Conservation (phyloP, 179 eudicot species). For the Beta macrorhiza region DNA sequence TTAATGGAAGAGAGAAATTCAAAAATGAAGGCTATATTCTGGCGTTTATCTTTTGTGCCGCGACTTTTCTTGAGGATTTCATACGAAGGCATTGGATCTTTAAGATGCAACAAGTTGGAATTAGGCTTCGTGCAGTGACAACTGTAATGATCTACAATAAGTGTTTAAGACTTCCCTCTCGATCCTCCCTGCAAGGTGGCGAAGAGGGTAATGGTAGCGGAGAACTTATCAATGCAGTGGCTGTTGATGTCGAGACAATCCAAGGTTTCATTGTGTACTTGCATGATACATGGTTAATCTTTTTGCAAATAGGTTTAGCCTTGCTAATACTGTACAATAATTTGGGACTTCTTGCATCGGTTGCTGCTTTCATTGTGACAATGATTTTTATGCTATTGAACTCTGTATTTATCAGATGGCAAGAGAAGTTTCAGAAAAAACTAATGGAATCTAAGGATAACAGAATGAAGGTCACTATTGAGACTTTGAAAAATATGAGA, state of each 20-base stretch:
- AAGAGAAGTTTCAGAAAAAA: constrained; percentile 24
- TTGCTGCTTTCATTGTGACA: constrained; percentile 44
- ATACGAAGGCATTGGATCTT: constrained; percentile 40
- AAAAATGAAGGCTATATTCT: constrained; percentile 40
- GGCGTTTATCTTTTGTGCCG: constrained; percentile 40
- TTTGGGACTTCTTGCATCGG: constrained; percentile 48
- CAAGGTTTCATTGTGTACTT: constrained; percentile 43
- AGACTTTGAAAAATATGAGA: constrained; percentile 35
- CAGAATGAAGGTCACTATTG: constrained; percentile 31
- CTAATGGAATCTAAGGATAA: constrained; percentile 36
- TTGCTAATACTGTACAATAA: constrained; percentile 47
- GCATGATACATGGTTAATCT: constrained; percentile 58
- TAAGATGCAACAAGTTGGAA: constrained; percentile 37
- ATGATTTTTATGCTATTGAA: constrained; percentile 28
- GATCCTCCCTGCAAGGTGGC: constrained; percentile 25
- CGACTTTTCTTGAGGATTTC: constrained; percentile 43
- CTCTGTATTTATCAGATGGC: constrained; percentile 36
- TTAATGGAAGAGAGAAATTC: constrained; percentile 34
- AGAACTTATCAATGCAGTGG: constrained; percentile 60
- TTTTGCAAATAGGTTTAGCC: constrained; percentile 52
- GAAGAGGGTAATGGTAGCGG: constrained; percentile 24
- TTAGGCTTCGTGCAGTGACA: constrained; percentile 39
- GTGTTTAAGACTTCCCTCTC: constrained; percentile 40
- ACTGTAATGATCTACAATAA: constrained; percentile 36
- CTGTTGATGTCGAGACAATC: constrained; percentile 63